Evolutionary conservation across 176 grass and related monocot species (phyloP), one percentile per base, ranked within the genome.

Genomic region (Poa pratensis): DNA sequence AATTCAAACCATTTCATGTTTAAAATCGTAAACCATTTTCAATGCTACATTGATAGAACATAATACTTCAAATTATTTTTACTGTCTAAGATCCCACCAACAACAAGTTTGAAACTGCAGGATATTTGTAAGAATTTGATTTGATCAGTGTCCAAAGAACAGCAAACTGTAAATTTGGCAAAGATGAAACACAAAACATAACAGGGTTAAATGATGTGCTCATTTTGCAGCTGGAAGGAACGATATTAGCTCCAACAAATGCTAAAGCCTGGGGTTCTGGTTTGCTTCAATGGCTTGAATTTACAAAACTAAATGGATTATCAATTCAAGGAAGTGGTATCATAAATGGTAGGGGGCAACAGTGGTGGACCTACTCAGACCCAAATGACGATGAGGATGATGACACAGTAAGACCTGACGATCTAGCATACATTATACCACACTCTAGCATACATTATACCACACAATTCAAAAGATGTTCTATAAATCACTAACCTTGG

Each of bases 281-380:
- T 28, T 83, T 94, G 76, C 90, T 99, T 82, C 94, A 95, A 80
- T 96, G 96, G 96, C 82, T 99, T 24, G 91, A 96, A 83, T 99
- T 99, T 76, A 96, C 96, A 50, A 99, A 99, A 86, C 59, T 99
- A 84, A 88, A 53, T 80, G 96, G 96, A 82, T 86, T 99, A 86
- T 75, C 87, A 72, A 99, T 99, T 88, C 88, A 80, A 92, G 96
- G 96, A 63, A 92, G 79, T 34, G 96, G 96, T 63, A 84, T 86
- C 8, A 96, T 99, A 83, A 94, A 99, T 55, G 91, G 96, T 27
- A 89, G 88, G 80, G 96, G 96, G 69, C 92, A 88, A 62, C 58
- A 88, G 34, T 99, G 96, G 96, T 99, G 94, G 97, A 91, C 96
- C 32, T 76, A 85, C 76, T 80, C 86, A 46, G 82, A 89, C 28